These are phyloP conservation scores for Elongisporangium prolatum DNA, from an alignment of 352 stramenopile genomes.

Conservation along the genomic window DNA sequence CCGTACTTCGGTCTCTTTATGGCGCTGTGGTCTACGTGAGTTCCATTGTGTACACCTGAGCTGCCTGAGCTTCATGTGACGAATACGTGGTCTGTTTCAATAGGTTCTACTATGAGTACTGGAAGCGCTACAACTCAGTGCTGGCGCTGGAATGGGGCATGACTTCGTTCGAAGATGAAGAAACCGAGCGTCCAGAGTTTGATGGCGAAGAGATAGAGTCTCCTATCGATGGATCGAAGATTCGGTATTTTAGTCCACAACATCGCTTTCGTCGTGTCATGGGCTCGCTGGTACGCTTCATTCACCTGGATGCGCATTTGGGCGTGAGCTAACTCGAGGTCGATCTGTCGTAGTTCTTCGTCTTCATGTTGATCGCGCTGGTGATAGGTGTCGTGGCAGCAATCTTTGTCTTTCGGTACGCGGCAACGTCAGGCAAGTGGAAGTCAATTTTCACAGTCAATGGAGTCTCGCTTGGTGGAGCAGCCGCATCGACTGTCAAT, in stretches of 20 bases:
- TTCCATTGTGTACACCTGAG: background rate
- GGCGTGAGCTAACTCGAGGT: background rate
- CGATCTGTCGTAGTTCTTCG: slow-evolving; percentile 25
- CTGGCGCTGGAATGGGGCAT: slow-evolving; percentile 74
- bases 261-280: slow-evolving; percentile 58
- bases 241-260: slow-evolving; percentile 74
- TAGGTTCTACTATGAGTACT: slow-evolving; percentile 80
- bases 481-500: slow-evolving; percentile 70
- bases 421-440: slow-evolving; percentile 43
- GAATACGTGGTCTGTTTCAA: background rate
- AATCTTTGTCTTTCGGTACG: slow-evolving; percentile 76
- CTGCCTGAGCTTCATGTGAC: background rate
- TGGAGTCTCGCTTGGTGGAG: slow-evolving; percentile 33
- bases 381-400: slow-evolving; percentile 57
- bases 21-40: slow-evolving; percentile 69
- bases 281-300: slow-evolving; percentile 45
- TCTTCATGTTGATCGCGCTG: slow-evolving; percentile 63
- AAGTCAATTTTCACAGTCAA: slow-evolving; percentile 57
- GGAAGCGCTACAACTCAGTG: slow-evolving; percentile 74
- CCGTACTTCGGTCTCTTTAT: slow-evolving; percentile 82
- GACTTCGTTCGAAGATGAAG: slow-evolving; percentile 66
- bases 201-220: slow-evolving; percentile 65
- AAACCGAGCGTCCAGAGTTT: slow-evolving; percentile 68
- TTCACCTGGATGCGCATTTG: background rate
- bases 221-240: slow-evolving; percentile 64